Evolutionary conservation across 2,329 filamentous ascomycete species (phyloP), one percentile per base, ranked within the genome.

Genomic region (Alternaria dauci): DNA sequence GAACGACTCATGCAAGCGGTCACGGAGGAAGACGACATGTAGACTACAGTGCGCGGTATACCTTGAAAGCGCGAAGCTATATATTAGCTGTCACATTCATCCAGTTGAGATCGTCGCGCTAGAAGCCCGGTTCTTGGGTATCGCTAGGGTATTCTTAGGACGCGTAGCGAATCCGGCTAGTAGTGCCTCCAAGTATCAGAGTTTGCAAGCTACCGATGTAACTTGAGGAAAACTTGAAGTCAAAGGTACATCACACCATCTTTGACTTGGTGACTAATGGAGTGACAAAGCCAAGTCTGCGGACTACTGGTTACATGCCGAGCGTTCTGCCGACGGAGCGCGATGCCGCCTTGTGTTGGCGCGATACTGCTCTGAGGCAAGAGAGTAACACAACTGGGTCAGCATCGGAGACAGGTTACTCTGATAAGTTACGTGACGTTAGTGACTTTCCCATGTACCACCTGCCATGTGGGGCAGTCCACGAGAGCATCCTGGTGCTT

Each of bases 381-480:
- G 14, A 6, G 14, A 23, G 58, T 61, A 44, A 34, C 52, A 58
- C 58, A 6, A 26, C 48, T 34, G 48, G 52, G 39, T 41, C 47
- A 42, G 18, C n/a, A 52, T 57, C 46, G 58, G 58, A 47, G 58
- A 36, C 46, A 39, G 25, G 53, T 55, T 30, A 23, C 46, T 42
- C 42, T 20, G 32, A 28, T 32, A 5, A 48, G 53, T 41, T 55
- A 48, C 20, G 59, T 65, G 62, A 62, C 55, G 62, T 57, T 55
- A 47, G 59, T 56, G 55, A 61, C 36, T 43, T 61, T 58, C 26
- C 20, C 25, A 26, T 36, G 59, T 60, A 58, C 56, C 23, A 60
- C 59, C 46, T 62, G 23, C 56, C 62, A 26, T 28, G 53, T 58
- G 43, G 44, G 52, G 53, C 51, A 55, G 28, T 51, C 41, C 12